Evolutionary conservation across 345 rosid genomes (phyloP).

Genomic region (Mallotus nudiflorus): DNA sequence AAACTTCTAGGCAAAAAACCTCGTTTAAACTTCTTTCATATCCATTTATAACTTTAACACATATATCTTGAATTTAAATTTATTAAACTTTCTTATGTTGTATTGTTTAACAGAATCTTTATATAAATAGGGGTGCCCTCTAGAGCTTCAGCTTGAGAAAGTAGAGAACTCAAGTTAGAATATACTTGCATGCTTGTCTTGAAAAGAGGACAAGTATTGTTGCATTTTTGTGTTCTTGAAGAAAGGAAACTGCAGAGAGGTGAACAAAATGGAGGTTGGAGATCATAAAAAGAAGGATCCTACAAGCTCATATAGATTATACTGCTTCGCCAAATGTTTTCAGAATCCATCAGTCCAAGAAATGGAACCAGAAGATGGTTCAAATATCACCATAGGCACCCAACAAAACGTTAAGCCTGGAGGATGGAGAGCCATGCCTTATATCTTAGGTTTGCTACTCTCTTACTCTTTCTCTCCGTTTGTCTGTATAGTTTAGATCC

Average conservation of each 20-base stretch:
- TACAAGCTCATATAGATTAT: slow-evolving; percentile 13
- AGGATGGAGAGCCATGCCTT: slow-evolving; percentile 90
- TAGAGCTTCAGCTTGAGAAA: background rate
- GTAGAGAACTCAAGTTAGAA: background rate
- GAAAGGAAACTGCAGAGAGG: too few species aligned
- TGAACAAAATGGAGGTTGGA: background rate
- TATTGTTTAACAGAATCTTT: too few species aligned
- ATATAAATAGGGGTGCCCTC: background rate
- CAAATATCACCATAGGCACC: slow-evolving; percentile 2
- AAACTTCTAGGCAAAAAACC: too few species aligned
- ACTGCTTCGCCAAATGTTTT: slow-evolving; percentile 25
- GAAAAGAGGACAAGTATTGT: background rate
- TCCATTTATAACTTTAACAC: too few species aligned
- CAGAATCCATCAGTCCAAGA: slow-evolving; percentile 15
- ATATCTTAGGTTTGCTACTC: slow-evolving; percentile 51
- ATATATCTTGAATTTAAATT: too few species aligned
- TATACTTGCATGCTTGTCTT: background rate
- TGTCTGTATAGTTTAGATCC: too few species aligned
- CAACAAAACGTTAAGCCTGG: slow-evolving; percentile 47
- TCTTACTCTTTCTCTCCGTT: background rate
- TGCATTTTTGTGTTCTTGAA: background rate
- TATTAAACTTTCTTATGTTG: too few species aligned
- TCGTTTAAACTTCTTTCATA: too few species aligned
- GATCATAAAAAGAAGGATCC: slow-evolving; percentile 4
- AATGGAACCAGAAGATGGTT: slow-evolving; percentile 21